Conservation (phyloP, 2,329 filamentous ascomycete genomes). For the Ceratocystis eucalypticola region DNA sequence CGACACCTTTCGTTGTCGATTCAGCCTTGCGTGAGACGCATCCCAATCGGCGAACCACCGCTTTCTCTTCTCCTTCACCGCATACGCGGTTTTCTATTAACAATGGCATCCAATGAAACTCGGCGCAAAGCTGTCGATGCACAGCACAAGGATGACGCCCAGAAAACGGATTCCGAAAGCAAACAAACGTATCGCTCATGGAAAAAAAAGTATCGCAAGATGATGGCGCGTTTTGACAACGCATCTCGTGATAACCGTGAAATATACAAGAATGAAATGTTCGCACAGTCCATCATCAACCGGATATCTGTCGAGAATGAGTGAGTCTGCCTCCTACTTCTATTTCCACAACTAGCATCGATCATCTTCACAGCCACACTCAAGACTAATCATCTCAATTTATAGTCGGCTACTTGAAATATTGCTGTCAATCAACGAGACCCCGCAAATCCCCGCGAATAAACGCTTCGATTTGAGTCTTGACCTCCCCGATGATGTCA, state of each 20-base stretch:
- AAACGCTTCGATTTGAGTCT: slow-evolving; percentile 60
- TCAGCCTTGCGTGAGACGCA: neutral
- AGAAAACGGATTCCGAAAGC: slow-evolving; percentile 34
- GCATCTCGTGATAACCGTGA: slow-evolving; percentile 70
- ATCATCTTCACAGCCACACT: neutral
- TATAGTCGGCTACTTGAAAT: slow-evolving; percentile 74
- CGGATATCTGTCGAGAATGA: slow-evolving; percentile 84
- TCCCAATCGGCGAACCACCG: neutral
- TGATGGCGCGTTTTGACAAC: slow-evolving; percentile 65
- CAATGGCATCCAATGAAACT: slow-evolving; percentile 16
- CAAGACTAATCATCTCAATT: slow-evolving; percentile 20
- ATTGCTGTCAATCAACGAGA: slow-evolving; percentile 78
- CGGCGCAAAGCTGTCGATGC: slow-evolving; percentile 17
- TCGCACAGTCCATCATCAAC: slow-evolving; percentile 66
- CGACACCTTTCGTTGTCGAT: neutral
- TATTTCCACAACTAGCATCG: neutral
- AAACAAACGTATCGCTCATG: slow-evolving; percentile 51
- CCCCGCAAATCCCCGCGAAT: slow-evolving; percentile 58
- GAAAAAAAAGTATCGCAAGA: slow-evolving; percentile 94
- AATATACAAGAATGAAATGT: slow-evolving; percentile 67
- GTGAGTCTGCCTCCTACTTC: slow-evolving; percentile 38
- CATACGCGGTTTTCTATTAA: neutral
- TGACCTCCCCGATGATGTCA: slow-evolving; percentile 31
- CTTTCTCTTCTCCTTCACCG: neutral
- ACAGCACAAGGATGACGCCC: slow-evolving; percentile 5